A percentile compares a stretch with the other conserved stretches of the same genome.
These are phyloP conservation scores for Populus trichocarpa DNA, from an alignment of 441 rosid genomes.

Conservation along the genomic window DNA sequence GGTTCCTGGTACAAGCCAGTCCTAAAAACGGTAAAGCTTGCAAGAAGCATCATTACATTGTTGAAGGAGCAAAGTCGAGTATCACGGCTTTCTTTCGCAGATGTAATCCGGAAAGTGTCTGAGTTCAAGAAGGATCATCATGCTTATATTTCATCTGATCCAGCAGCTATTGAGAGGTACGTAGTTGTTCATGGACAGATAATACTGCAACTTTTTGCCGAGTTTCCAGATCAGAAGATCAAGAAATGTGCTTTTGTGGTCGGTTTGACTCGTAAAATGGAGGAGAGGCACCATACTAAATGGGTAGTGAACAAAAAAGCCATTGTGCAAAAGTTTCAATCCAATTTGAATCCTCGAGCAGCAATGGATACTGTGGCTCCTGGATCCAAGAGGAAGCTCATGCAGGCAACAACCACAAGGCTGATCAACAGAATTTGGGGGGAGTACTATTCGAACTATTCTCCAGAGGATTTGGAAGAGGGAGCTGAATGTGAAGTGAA, in stretches of 20 bases:
- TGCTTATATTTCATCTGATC: constrained; percentile 60
- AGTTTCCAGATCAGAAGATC: constrained; percentile 44
- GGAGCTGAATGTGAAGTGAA: not conserved
- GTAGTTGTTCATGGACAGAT: constrained; percentile 84
- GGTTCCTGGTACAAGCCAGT: constrained; percentile 68
- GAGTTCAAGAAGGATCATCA: constrained; percentile 37
- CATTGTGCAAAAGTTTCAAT: constrained; percentile 31
- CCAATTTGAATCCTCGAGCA: constrained; percentile 70
- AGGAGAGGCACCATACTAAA: constrained; percentile 68
- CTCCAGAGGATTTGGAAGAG: constrained; percentile 54
- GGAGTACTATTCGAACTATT: constrained; percentile 65
- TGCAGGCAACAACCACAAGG: constrained; percentile 83
- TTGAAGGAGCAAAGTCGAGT: constrained; percentile 53
- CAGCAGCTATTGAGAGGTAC: constrained; percentile 53
- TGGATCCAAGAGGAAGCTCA: constrained; percentile 55
- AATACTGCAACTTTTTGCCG: constrained; percentile 64
- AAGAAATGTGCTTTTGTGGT: constrained; percentile 59
- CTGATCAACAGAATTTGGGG: constrained; percentile 86
- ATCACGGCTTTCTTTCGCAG: constrained; percentile 57
- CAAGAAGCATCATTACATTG: constrained; percentile 54
- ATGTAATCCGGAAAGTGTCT: constrained; percentile 52
- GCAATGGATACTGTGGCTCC: constrained; percentile 43
- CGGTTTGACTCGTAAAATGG: constrained; percentile 63
- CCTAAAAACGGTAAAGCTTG: constrained; percentile 63
- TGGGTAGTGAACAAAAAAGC: constrained; percentile 67